Evolutionary conservation across 805 yeast genomes (phyloP), one percentile per base, ranked within the genome.

Genomic region (Wickerhamomyces ciferrii): DNA sequence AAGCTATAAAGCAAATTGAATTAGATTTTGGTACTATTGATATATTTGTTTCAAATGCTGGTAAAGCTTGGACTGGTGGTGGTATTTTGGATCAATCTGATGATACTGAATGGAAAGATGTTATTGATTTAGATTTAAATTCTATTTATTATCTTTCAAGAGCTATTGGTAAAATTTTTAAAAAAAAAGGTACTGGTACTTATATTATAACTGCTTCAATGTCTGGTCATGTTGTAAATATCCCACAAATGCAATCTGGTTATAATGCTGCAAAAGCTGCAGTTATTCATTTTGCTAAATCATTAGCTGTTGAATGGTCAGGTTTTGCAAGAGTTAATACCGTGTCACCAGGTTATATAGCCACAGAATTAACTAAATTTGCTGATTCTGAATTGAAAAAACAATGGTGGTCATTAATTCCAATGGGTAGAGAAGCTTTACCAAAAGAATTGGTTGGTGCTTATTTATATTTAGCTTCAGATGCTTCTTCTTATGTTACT

Each of bases 241-340:
- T 81, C 48, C 97, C 97, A 17, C 95, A 90, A 65, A 70, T 77
- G 59, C 97, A 90, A 68, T 85, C 95, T 21, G 83, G 87, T 25
- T 88, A 88, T 72, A 89, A 89, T 59, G 88, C 90, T 14, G 87
- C 91, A 51, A 88, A 88, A 71, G 96, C 96, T 37, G 96, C 82
- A 13, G 82, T 87, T 24, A 62, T 83, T 53, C 96, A 89, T 60
- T 73, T 88, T 56, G 79, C 84, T 32, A 83, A 74, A 63, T 86
- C 94, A 1, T 70, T 88, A 53, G 92, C 96, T 15, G 81, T 88
- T 38, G 96, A 89, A 69, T 89, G 94, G 92, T 79, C 89, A 11
- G 78, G 81, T 1, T 86, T 84, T 59, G 95, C 92, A 17, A 77
- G 96, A 56, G 94, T 84, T 45, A 87, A 87, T 70, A 72, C 87